Base-by-base conservation (phyloP, 352 stramenopile genomes). In the Phytopythium boreale region DNA sequence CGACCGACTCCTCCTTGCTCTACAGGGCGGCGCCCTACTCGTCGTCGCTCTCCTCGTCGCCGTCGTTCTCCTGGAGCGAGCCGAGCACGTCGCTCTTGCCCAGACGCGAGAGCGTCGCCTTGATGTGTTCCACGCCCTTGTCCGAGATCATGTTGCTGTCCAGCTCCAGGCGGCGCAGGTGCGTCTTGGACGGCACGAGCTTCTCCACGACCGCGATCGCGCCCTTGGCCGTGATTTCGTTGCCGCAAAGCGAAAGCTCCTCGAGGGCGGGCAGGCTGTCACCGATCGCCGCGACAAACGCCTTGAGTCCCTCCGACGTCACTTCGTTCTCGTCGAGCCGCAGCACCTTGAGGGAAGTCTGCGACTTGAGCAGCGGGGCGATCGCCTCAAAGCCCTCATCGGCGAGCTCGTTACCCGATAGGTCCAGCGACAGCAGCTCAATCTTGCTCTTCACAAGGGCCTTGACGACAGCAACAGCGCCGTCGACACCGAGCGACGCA, bases 391-490 rank as follows among this genome's bases (percentile, higher is more conserved):
- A 61, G 1, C 82, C 82, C n/a, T 90, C 79, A 43, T 92, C 84
- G 19, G 70, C 74, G 19, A 97, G 67, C 61, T 97, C 88, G 69
- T 98, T 97, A 44, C 89, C 92, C 24, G 89, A 97, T 49, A 98
- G 71, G 65, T 98, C 90, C 3, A 98, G 76, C 77, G 77, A 66
- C 59, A 75, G 24, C 47, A 98, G 73, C 56, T 85, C 61, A 17
- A 96, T 78, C n/a, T 80, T 79, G 50, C 63, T 80, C 52, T 66
- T 71, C 14, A 75, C 73, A 15, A 97, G 74, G 10, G 88, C 79
- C 56, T 91, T 67, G 2, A 90, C 75, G 17, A 98, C 72, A 19
- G 71, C 70, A 43, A 73, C 75, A 2, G 90, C 80, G 26, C 91
- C 92, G 22, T 97, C 82, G 53, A 84, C 72, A 9, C 87, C 85